These are phyloP conservation scores for Erigeron canadensis DNA, from an alignment of 129 eudicot genomes.

Conservation along the genomic window DNA sequence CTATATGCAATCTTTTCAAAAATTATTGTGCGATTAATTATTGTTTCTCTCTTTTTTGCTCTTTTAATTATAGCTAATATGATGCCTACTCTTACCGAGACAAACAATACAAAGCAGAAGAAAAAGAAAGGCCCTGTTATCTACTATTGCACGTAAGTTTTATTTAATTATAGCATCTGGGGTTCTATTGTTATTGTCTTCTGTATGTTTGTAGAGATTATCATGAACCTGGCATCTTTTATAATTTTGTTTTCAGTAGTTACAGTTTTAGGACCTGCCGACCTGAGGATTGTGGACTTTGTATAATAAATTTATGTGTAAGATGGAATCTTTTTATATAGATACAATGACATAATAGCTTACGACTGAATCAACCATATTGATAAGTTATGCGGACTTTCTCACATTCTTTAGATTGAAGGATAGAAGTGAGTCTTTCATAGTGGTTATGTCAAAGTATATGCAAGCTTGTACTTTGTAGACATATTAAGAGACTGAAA, in stretches of 20 bases:
- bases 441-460: conserved; percentile 5
- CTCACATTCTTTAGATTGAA: neutral
- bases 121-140: conserved; percentile 53
- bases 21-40: neutral
- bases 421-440: conserved; percentile 10
- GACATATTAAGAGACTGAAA: neutral
- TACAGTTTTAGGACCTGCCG: neutral
- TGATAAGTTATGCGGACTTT: conserved; percentile 1
- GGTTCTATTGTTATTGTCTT: conserved; percentile 2
- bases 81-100: conserved; percentile 46
- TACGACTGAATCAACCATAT: neutral
- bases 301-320: neutral
- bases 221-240: neutral
- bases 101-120: conserved; percentile 49
- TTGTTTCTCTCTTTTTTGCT: neutral
- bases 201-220: neutral
- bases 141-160: conserved; percentile 82
- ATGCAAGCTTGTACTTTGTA: neutral
- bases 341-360: conserved; percentile 4
- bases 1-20: neutral
- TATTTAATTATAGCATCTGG: conserved; percentile 7
- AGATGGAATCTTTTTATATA: neutral
- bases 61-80: conserved; percentile 40
- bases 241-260: conserved; percentile 2
- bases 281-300: conserved; percentile 7